Base-by-base conservation (phyloP, 495 filamentous ascomycete species). In the Daldinia bambusicola region DNA sequence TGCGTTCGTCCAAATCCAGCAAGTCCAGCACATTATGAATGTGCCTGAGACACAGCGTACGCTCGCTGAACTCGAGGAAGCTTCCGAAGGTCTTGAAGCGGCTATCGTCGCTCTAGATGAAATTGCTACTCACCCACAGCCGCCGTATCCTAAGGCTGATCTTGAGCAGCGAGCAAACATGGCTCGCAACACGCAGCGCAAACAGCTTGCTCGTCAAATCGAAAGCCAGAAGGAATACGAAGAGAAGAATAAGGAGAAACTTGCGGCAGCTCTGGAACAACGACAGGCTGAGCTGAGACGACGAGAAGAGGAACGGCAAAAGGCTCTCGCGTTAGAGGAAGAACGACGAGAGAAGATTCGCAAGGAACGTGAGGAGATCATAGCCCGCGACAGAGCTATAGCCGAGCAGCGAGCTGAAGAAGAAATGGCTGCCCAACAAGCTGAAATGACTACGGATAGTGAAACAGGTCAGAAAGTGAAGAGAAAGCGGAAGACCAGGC, bases 111-210 rank as follows among this genome's bases (percentile, higher is more conserved):
- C 84, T 18, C 91, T 99, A 51, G 88, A 88, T 41, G 90, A 90
- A 52, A 91, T 98, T 64, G 93, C 95, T 1, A 86, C 90, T 57
- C 84, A 89, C 30, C 92, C 93, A 52, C 90, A 93, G 63, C 93
- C 95, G 7, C 96, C 96, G 0, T 99, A 97, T 81, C 95, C 95
- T 0, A 89, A 91, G 63, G 85, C 89, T 38, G 93, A 97, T 68
- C 86, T 99, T 61, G 95, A 98, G 75, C 92, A 95, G 78, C 93
- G 96, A 59, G 95, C 95, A 34, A 95, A 92, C 84, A 98, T 99
- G 96, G 94, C 92, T 63, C 87, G 90, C 30, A 95, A 97, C 74
- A 98, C 96, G 0, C 94, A 97, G 79, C 90, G 92, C 66, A 91
- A 90, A 69, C 95, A 99, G 79, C 86, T 98, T 6, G 93, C 94